Base-by-base conservation (phyloP, 2,329 filamentous ascomycete species). In the Calonectria leucothoes region DNA sequence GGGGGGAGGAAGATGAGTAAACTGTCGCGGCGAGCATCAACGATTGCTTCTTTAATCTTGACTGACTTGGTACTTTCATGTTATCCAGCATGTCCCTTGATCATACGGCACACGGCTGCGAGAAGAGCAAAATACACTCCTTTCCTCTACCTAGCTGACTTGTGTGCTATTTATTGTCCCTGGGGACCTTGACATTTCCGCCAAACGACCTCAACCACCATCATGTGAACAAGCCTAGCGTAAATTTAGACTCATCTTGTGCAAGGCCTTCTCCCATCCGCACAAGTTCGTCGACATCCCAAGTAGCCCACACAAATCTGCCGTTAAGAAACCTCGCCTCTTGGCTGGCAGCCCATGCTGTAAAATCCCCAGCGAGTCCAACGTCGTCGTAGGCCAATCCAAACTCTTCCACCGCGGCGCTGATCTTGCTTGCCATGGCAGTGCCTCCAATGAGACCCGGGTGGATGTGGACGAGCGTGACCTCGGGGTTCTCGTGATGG, bases 271-370 rank as follows among this genome's bases (percentile, higher is more conserved):
- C 79, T 6, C 82, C 83, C 45, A 79, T 78, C 0, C 81, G 80
- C 77, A 86, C 86, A 39, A 90, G 82, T 75, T 89, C 88, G 48
- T 87, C 83, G 0, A 89, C 84, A 77, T 90, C 89, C 88, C 88
- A 90, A 27, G 87, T 87, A 14, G 85, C 83, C 85, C 87, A 89
- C 0, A 89, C 76, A 27, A 86, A 86, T 59, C 85, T 87, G 4
- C 85, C 82, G 49, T 84, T 86, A 31, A 90, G 76, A 73, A 90
- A 89, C 7, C 74, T 77, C 0, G 88, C 87, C 74, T 90, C 87
- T 1, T 83, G 75, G 31, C 83, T 85, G 0, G 85, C 82, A 31
- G 86, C 78, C 87, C 87, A 89, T 7, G 88, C 82, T 4, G 80
- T 72, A 75, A 89, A 89, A 70, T 84, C 79, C 0, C 80, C 85